phyloP scores from a whole-genome alignment of 2,329 filamentous ascomycete species.

The Fusarium lyarnte region DNA sequence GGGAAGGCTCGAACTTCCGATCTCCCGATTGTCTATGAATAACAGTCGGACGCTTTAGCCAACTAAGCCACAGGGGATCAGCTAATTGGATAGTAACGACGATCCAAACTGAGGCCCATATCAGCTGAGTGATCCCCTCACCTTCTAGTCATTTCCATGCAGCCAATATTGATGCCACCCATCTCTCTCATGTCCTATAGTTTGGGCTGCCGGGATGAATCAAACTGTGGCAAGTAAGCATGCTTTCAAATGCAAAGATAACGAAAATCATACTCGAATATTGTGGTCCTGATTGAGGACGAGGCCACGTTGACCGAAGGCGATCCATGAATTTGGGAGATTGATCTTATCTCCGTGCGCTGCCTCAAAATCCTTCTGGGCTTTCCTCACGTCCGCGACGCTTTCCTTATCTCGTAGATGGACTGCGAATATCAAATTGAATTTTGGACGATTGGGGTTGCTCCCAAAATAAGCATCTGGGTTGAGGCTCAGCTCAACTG shows the following conservation, averaged over 20 bases:
- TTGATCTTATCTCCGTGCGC: background rate
- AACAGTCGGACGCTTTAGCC: slow-evolving; percentile 42
- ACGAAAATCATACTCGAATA: background rate
- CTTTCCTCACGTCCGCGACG: background rate
- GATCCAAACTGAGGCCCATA: fast-evolving
- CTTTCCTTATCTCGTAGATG: background rate
- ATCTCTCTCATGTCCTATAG: background rate
- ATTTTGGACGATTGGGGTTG: background rate
- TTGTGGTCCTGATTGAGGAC: background rate
- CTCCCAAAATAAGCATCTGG: background rate
- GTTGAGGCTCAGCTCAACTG: background rate
- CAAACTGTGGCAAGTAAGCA: background rate
- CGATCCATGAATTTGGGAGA: background rate
- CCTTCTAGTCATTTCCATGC: background rate
- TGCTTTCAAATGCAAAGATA: fast-evolving
- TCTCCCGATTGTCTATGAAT: slow-evolving; percentile 43
- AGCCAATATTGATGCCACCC: background rate
- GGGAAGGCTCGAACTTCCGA: slow-evolving; percentile 46
- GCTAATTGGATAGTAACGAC: background rate
- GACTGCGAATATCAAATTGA: background rate
- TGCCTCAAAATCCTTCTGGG: background rate
- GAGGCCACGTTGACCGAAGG: background rate
- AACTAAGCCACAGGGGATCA: slow-evolving; percentile 40
- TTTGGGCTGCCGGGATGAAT: background rate
- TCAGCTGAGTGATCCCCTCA: fast-evolving